Evolutionary conservation across 2,329 filamentous ascomycete genomes (phyloP), one percentile per base, ranked within the genome.

Genomic region (Septoria petroselini): DNA sequence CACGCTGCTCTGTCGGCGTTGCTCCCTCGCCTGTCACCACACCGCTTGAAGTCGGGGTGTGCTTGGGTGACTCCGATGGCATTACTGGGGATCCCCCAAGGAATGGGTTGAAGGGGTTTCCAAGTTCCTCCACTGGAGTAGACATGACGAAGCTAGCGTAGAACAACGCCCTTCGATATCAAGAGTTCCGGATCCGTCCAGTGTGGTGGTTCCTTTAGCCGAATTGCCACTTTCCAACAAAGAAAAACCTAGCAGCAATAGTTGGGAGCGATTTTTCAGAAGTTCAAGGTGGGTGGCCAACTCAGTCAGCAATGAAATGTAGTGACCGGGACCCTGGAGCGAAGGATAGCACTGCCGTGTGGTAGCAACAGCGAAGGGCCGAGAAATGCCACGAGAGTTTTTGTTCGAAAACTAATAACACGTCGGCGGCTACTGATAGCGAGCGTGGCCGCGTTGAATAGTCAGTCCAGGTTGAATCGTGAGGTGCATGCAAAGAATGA

Each of bases 51-150:
- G 18, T 39, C 19, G 51, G 48, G 23, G 50, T 52, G 18, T 51
- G 18, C 27, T 48, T 52, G 8, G 43, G 49, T 18, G 51, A 51
- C 6, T 38, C 46, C 27, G 48, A 14, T 38, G 30, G 19, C 3
- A 27, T 21, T 27, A 30, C 38, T 44, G 42, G 48, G 35, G 50
- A 25, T 35, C 57, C 53, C 33, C 48, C 54, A 31, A 5, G 23
- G 23, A 27, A 27, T 5, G 23, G 23, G 23, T 27, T 27, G 23
- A 62, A 59, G 12, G 59, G 58, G 49, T 60, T 52, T 4, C 27
- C 17, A 17, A 49, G 27, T 41, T 62, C 59, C 39, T 60, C 56
- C 17, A 56, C 52, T 6, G 59, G 58, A 23, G 59, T 60, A 39
- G 41, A 50, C 54, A 58, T 59, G 11, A 9, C 30, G 40, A 19